phyloP scores from a whole-genome alignment of 164 flowering plant genomes.

The Dillenia suffruticosa region DNA sequence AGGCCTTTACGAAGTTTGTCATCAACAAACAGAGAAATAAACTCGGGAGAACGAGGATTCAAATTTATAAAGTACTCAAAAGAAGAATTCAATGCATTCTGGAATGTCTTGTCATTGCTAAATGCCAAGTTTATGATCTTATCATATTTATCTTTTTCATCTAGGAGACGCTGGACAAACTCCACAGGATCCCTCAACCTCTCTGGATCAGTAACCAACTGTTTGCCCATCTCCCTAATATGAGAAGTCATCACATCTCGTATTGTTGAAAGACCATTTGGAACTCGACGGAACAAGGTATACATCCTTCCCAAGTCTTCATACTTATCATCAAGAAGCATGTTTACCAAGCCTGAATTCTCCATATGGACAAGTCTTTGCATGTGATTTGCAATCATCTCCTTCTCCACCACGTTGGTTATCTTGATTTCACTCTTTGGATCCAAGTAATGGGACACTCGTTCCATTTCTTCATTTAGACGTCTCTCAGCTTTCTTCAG shows the following conservation, averaged over 20 bases:
- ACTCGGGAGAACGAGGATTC: constrained; percentile 77
- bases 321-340: constrained; percentile 87
- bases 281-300: constrained; percentile 69
- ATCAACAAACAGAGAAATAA: constrained; percentile 64
- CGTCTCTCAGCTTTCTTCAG: constrained; percentile 2
- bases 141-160: constrained; percentile 83
- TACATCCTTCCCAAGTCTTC: constrained; percentile 89
- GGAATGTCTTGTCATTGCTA: constrained; percentile 82
- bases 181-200: constrained; percentile 88
- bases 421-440: constrained; percentile 63
- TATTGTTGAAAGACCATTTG: constrained; percentile 64
- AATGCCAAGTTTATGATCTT: constrained; percentile 66
- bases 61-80: constrained; percentile 87
- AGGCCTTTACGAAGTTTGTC: constrained; percentile 66
- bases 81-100: constrained; percentile 86
- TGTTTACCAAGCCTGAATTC: constrained; percentile 83
- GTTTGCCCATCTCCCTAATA: constrained; percentile 78
- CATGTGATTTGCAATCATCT: constrained; percentile 97
- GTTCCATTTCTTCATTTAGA: constrained; percentile 2
- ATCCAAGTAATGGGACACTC: constrained; percentile 65
- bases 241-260: constrained; percentile 90
- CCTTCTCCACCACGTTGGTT: constrained; percentile 84
- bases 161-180: constrained; percentile 81
- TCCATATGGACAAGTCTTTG: constrained; percentile 87
- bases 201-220: constrained; percentile 90